Evolutionary conservation across 2,329 filamentous ascomycete species (phyloP).

Genomic region (Torrubiellomyces zombiae): DNA sequence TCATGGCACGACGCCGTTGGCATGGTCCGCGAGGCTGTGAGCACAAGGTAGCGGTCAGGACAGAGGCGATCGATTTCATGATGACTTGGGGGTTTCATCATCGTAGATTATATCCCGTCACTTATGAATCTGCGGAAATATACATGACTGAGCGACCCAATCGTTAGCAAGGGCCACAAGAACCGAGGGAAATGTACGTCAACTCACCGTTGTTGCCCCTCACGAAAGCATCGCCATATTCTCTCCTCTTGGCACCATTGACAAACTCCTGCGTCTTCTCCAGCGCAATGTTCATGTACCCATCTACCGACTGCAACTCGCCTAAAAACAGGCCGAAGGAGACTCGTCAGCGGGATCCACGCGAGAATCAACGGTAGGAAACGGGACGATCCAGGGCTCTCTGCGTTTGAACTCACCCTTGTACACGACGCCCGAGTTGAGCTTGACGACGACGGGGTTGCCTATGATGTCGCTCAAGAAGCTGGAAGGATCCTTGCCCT

Average conservation of each 20-base stretch:
- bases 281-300: slow-evolving; percentile 98
- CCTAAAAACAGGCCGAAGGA: slow-evolving; percentile 39
- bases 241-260: slow-evolving; percentile 64
- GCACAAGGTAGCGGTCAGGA: slow-evolving; percentile 1
- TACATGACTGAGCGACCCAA: slow-evolving; percentile 56
- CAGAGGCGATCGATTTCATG: slow-evolving; percentile 1
- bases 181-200: background rate
- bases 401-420: slow-evolving; percentile 45
- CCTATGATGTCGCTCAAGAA: slow-evolving; percentile 93
- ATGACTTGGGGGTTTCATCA: slow-evolving; percentile 6
- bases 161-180: too few species aligned
- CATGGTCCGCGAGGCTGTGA: slow-evolving; percentile 39
- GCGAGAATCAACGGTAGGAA: too few species aligned
- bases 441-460: slow-evolving; percentile 83
- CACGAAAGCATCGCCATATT: slow-evolving; percentile 89
- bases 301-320: slow-evolving; percentile 90
- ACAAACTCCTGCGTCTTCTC: slow-evolving; percentile 91
- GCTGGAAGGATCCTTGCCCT: slow-evolving; percentile 81
- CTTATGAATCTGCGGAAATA: slow-evolving; percentile 44
- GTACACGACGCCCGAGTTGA: slow-evolving; percentile 97
- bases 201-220: slow-evolving; percentile 79
- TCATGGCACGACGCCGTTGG: slow-evolving; percentile 46
- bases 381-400: too few species aligned
- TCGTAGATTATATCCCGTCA: slow-evolving; percentile 5
- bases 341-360: slow-evolving; percentile 7